Percentiles rank a stretch among this genome's conserved stretches.
Conservation (phyloP, 345 rosid species). For the Turnera subulata region DNA sequence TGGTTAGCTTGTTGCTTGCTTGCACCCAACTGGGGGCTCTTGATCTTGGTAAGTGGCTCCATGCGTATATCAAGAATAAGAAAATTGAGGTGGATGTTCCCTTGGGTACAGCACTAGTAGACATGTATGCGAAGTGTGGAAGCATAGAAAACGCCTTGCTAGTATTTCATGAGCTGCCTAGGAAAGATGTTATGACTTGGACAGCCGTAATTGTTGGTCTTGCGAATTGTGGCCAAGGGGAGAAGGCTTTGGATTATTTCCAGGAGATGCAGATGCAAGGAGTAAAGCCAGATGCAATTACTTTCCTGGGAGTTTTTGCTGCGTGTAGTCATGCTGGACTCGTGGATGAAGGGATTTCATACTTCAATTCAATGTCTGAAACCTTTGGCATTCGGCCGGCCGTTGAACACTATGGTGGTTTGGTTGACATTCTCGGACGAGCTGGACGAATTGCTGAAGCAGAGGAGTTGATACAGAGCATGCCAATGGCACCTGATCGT, state of each 20-base stretch:
- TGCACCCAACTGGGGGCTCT: slow-evolving; percentile 15
- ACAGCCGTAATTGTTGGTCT: slow-evolving; percentile 23
- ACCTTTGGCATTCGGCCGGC: slow-evolving; percentile 15
- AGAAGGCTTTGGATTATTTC: slow-evolving; percentile 12
- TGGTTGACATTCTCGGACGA: slow-evolving; percentile 45
- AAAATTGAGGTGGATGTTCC: slow-evolving; percentile 17
- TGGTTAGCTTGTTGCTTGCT: slow-evolving; percentile 16
- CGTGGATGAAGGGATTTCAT: slow-evolving; percentile 17
- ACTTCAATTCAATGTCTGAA: slow-evolving; percentile 16
- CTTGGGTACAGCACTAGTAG: slow-evolving; percentile 14
- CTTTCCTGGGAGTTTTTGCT: slow-evolving; percentile 16
- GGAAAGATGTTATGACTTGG: slow-evolving; percentile 26
- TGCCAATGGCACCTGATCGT: slow-evolving; percentile 21
- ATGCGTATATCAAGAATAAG: slow-evolving; percentile 17
- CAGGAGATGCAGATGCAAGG: slow-evolving; percentile 9
- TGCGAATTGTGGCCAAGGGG: slow-evolving; percentile 20
- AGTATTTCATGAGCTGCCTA: slow-evolving; percentile 11
- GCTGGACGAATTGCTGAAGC: slow-evolving; percentile 23
- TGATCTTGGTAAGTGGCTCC: slow-evolving; percentile 21
- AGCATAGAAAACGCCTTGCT: slow-evolving; percentile 4
- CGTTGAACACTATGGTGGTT: slow-evolving; percentile 19
- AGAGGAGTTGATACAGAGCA: slow-evolving; percentile 12
- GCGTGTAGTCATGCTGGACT: slow-evolving; percentile 28
- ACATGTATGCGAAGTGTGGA: slow-evolving; percentile 23
- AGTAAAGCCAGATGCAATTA: slow-evolving; percentile 20